Percentiles rank a stretch among this genome's conserved stretches.
Evolutionary conservation across 2,329 filamentous ascomycete species (phyloP).

Genomic region (Exophiala mesophila): DNA sequence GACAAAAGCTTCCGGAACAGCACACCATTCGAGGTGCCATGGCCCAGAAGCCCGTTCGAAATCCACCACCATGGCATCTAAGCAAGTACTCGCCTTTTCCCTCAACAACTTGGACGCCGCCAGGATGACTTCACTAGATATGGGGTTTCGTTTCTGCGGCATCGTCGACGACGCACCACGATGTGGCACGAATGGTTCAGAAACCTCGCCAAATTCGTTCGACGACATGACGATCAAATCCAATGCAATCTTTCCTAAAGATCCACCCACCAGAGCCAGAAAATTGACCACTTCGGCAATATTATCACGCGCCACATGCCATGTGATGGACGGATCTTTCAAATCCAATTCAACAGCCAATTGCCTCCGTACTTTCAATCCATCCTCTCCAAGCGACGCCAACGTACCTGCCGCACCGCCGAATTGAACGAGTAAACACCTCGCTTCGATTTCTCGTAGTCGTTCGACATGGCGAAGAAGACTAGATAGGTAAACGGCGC

Average conservation of each 20-base stretch:
- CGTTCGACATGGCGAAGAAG: conserved; percentile 47
- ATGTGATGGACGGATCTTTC: conserved; percentile 49
- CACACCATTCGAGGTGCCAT: conserved; percentile 57
- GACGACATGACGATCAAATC: conserved; percentile 56
- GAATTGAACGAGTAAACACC: conserved; percentile 51
- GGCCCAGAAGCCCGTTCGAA: conserved; percentile 55
- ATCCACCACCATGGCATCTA: conserved; percentile 55
- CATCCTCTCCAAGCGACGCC: conserved; percentile 49
- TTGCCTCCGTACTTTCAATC: conserved; percentile 46
- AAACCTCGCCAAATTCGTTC: conserved; percentile 51
- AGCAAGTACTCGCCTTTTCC: conserved; percentile 48
- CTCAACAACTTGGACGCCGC: conserved; percentile 52
- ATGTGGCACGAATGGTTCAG: conserved; percentile 53
- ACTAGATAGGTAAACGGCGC: conserved; percentile 50
- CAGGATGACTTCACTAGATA: conserved; percentile 53
- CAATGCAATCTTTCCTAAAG: conserved; percentile 52
- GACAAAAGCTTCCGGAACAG: conserved; percentile 52
- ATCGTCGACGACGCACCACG: conserved; percentile 53
- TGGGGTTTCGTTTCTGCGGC: conserved; percentile 57
- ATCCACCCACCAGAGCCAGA: conserved; percentile 50
- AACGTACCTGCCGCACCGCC: conserved; percentile 54
- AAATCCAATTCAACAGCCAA: conserved; percentile 48
- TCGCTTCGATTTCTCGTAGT: conserved; percentile 42
- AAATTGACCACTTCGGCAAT: conserved; percentile 52
- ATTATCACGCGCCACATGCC: conserved; percentile 53